Conservation (phyloP, 805 yeast genomes). For the Candida caryicola region DNA sequence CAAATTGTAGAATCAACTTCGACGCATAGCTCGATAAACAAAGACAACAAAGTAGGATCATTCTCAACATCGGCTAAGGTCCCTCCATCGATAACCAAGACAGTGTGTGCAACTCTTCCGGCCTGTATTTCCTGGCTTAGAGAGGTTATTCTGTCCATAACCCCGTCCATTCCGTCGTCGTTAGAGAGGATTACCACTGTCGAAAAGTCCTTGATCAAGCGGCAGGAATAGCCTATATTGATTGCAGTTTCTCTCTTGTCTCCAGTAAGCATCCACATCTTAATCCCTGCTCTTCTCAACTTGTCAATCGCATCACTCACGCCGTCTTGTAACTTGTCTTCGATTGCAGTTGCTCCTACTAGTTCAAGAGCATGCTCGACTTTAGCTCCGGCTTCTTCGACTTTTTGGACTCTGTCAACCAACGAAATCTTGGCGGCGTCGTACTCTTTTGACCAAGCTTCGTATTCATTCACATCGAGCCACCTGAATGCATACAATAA, state of each 20-base stretch:
- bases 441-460: constrained; percentile 64
- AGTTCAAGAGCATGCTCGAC: constrained; percentile 70
- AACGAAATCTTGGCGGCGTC: constrained; percentile 76
- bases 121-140: constrained; percentile 69
- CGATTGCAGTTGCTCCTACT: constrained; percentile 94
- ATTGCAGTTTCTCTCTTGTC: constrained; percentile 98
- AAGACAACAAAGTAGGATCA: constrained; percentile 67
- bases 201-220: constrained; percentile 87
- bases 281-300: constrained; percentile 87
- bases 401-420: constrained; percentile 57
- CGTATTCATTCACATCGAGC: constrained; percentile 58
- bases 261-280: constrained; percentile 98
- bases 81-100: constrained; percentile 91
- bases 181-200: constrained; percentile 71
- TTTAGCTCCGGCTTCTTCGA: constrained; percentile 69
- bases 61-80: constrained; percentile 71
- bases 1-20: constrained; percentile 88
- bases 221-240: constrained; percentile 93
- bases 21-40: constrained; percentile 82
- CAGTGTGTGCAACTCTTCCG: constrained; percentile 88
- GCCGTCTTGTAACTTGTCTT: constrained; percentile 95
- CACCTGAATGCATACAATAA: constrained; percentile 78
- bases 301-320: constrained; percentile 94
- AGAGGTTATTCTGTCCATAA: constrained; percentile 68
- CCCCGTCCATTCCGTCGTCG: constrained; percentile 48